Evolutionary conservation across 2,329 filamentous ascomycete genomes (phyloP).

Genomic region (Cladorrhinum sp.): DNA sequence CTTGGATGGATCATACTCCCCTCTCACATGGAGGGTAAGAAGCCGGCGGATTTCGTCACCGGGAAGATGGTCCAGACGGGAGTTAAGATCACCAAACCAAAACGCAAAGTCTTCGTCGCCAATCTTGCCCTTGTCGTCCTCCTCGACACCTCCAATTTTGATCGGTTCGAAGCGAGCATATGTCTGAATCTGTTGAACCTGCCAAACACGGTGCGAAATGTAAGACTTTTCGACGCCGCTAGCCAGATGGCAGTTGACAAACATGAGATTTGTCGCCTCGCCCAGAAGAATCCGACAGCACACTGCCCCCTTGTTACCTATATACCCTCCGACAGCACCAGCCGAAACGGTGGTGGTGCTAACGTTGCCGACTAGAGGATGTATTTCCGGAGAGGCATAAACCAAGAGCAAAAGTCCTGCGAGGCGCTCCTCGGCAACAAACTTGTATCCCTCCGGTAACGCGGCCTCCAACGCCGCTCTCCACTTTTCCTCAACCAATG

Average conservation of each 20-base stretch:
- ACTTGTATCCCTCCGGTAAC: conserved; percentile 71
- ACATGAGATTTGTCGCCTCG: conserved; percentile 83
- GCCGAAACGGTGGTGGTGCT: conserved; percentile 84
- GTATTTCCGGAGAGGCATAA: conserved; percentile 77
- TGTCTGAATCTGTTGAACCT: conserved; percentile 72
- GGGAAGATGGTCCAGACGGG: conserved; percentile 81
- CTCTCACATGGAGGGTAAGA: conserved; percentile 75
- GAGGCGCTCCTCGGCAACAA: conserved; percentile 79
- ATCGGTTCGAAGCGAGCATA: conserved; percentile 78
- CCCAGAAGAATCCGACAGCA: conserved; percentile 78
- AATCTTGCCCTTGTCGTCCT: conserved; percentile 66
- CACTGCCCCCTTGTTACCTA: conserved; percentile 94
- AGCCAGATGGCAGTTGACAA: conserved; percentile 87
- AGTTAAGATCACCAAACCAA: conserved; percentile 96
- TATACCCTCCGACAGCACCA: conserved; percentile 84
- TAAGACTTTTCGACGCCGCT: conserved; percentile 77
- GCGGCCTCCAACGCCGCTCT: conserved; percentile 70
- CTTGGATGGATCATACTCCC: conserved; percentile 65
- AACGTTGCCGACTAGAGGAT: conserved; percentile 72
- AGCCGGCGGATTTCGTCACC: conserved; percentile 86
- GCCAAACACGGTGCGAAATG: conserved; percentile 85
- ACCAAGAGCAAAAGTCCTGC: conserved; percentile 80
- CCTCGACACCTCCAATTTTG: conserved; percentile 58
- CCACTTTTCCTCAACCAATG: conserved; percentile 66
- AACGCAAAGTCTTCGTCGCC: conserved; percentile 92